Conservation (phyloP, 2,329 filamentous ascomycete species). For the Nemania diffusa region DNA sequence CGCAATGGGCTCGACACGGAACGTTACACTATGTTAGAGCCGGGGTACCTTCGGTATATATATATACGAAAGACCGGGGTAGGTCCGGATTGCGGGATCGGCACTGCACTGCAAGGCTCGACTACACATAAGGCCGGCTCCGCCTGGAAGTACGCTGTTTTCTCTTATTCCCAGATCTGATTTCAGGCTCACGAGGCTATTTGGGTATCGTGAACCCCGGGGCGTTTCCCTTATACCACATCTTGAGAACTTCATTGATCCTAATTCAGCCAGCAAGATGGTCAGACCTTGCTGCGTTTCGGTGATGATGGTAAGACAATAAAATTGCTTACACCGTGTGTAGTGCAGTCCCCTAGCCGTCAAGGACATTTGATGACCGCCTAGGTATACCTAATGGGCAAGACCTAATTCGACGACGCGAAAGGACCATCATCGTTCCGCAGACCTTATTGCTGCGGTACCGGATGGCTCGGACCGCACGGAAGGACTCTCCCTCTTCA, state of each 20-base stretch:
- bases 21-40: conserved; percentile 30
- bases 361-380: not conserved
- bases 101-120: conserved; percentile 23
- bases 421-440: conserved; percentile 6
- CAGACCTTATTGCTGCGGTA: conserved; percentile 20
- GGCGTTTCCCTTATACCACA: not conserved
- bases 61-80: conserved; percentile 29
- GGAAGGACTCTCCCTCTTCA: conserved; percentile 18
- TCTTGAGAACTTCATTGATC: not conserved
- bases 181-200: conserved; percentile 8
- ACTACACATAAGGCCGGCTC: conserved; percentile 8
- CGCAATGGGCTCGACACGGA: conserved; percentile 24
- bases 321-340: conserved; percentile 30
- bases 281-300: conserved; percentile 4
- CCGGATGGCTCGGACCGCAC: conserved; percentile 30
- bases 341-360: not conserved
- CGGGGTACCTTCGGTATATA: conserved; percentile 29
- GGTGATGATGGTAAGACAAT: conserved; percentile 17
- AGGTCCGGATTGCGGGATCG: conserved; percentile 34
- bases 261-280: conserved; percentile 1
- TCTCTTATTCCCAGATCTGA: conserved; percentile 8
- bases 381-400: conserved; percentile 18
- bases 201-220: not conserved
- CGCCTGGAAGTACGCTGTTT: not conserved
- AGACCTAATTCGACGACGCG: conserved; percentile 8